phyloP scores from a whole-genome alignment of 306 rosid species.

The Corylus heterophylla region DNA sequence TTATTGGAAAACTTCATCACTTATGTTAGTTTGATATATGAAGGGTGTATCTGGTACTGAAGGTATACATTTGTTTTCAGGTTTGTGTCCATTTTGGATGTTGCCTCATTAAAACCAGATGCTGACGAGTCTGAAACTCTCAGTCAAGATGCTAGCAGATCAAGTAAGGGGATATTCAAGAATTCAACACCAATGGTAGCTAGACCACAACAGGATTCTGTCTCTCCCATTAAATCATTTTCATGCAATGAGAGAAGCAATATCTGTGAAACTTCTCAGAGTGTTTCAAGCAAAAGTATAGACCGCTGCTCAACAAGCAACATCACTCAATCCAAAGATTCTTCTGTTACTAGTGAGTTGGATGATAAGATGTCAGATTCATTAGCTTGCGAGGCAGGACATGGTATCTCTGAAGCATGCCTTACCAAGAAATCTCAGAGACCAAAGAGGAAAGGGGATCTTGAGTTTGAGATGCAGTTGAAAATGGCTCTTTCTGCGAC shows the following conservation, averaged over 20 bases:
- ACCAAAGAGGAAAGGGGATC: constrained; percentile 81
- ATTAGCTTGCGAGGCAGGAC: constrained; percentile 37
- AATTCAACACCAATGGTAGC: constrained; percentile 82
- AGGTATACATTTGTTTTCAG: constrained; percentile 47
- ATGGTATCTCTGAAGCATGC: constrained; percentile 32
- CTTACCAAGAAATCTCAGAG: constrained; percentile 35
- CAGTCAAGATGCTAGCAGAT: constrained; percentile 50
- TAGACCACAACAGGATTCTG: constrained; percentile 44
- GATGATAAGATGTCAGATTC: constrained; percentile 29
- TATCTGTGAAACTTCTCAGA: constrained; percentile 46
- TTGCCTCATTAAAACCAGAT: constrained; percentile 83
- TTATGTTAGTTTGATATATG: constrained; percentile 20
- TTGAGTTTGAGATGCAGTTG: constrained; percentile 91
- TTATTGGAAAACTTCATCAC: constrained; percentile 15
- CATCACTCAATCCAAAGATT: constrained; percentile 30
- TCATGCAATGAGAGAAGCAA: constrained; percentile 40
- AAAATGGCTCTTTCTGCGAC: constrained; percentile 87
- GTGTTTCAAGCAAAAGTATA: constrained; percentile 40
- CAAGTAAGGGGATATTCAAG: constrained; percentile 50
- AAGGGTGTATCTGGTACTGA: constrained; percentile 22
- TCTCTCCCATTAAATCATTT: constrained; percentile 37
- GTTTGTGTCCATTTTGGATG: constrained; percentile 90
- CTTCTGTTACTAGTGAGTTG: constrained; percentile 32
- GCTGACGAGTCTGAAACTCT: constrained; percentile 37
- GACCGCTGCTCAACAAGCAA: constrained; percentile 28